Evolutionary conservation across 192 early-diverging fungal genomes (phyloP).

Genomic region (Linderina pennispora): DNA sequence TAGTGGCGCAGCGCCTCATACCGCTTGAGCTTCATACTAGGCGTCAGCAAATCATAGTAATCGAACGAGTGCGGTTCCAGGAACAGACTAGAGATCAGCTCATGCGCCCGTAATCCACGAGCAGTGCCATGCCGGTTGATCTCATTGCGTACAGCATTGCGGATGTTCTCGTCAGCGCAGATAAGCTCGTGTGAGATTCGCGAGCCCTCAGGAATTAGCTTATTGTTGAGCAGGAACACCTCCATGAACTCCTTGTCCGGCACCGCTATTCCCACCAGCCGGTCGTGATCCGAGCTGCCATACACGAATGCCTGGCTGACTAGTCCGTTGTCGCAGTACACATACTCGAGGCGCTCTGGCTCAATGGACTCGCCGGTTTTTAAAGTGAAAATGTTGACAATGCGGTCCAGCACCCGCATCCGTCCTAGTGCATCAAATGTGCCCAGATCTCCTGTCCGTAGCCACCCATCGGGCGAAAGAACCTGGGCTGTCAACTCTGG

Average conservation of each 20-base stretch:
- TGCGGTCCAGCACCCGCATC: slow-evolving; percentile 87
- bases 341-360: slow-evolving; percentile 87
- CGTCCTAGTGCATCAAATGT: slow-evolving; percentile 80
- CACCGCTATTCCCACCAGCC: slow-evolving; percentile 70
- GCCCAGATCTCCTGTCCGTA: slow-evolving; percentile 92
- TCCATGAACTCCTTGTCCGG: slow-evolving; percentile 58
- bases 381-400: slow-evolving; percentile 92
- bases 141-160: slow-evolving; percentile 48
- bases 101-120: slow-evolving; percentile 62
- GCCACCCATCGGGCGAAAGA: slow-evolving; percentile 77
- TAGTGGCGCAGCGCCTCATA: slow-evolving; percentile 44
- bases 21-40: slow-evolving; percentile 66
- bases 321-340: slow-evolving; percentile 71
- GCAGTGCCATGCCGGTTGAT: slow-evolving; percentile 55
- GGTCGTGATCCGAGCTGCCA: slow-evolving; percentile 70
- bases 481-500: slow-evolving; percentile 70
- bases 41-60: slow-evolving; percentile 77
- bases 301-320: slow-evolving; percentile 71
- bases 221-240: slow-evolving; percentile 48
- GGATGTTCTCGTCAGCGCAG: slow-evolving; percentile 56
- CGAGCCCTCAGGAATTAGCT: slow-evolving; percentile 38
- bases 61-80: slow-evolving; percentile 64
- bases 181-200: slow-evolving; percentile 51
- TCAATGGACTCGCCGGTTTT: slow-evolving; percentile 90
- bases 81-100: slow-evolving; percentile 60